Percentiles rank a stretch among this genome's conserved stretches.
phyloP scores from a whole-genome alignment of 176 grass and related monocot genomes.

The Paspalum notatum region DNA sequence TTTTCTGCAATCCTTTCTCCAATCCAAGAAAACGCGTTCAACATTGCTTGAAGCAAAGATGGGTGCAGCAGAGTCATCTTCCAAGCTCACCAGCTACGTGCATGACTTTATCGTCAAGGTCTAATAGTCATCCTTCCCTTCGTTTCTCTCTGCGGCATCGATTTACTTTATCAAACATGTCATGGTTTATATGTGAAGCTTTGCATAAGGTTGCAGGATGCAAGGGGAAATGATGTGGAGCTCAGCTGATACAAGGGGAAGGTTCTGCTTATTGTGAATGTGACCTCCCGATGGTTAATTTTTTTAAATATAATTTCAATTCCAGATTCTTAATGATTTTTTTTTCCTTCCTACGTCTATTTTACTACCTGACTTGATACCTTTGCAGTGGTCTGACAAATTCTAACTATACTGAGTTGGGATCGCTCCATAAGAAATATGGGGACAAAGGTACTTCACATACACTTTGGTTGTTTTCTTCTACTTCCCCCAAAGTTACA shows the following conservation, averaged over 20 bases:
- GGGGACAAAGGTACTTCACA: constrained; percentile 35
- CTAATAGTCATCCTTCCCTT: not conserved
- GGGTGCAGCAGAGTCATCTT: constrained; percentile 54
- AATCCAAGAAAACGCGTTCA: not conserved
- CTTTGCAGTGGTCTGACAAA: constrained; percentile 63
- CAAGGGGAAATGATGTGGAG: constrained; percentile 60
- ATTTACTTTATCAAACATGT: not conserved
- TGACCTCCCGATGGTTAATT: constrained; percentile 62
- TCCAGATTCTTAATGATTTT: not conserved
- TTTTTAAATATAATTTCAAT: not conserved
- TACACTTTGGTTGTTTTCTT: not conserved
- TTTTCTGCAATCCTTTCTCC: constrained; percentile 35
- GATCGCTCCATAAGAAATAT: constrained; percentile 60
- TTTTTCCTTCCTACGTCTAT: not conserved
- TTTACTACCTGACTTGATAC: constrained; percentile 14
- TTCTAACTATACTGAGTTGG: constrained; percentile 58
- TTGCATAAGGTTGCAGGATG: constrained; percentile 45
- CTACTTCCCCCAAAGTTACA: not conserved
- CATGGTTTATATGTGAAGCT: not conserved
- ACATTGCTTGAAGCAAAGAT: constrained; percentile 28
- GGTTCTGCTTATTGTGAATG: constrained; percentile 72
- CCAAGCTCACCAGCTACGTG: constrained; percentile 37
- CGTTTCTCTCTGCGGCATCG: constrained; percentile 1
- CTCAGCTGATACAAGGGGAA: constrained; percentile 71
- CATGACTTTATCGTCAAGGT: constrained; percentile 76